Evolutionary conservation across 1,284 basidiomycete genomes (phyloP).

Genomic region (Paramarasmius palmivorus): DNA sequence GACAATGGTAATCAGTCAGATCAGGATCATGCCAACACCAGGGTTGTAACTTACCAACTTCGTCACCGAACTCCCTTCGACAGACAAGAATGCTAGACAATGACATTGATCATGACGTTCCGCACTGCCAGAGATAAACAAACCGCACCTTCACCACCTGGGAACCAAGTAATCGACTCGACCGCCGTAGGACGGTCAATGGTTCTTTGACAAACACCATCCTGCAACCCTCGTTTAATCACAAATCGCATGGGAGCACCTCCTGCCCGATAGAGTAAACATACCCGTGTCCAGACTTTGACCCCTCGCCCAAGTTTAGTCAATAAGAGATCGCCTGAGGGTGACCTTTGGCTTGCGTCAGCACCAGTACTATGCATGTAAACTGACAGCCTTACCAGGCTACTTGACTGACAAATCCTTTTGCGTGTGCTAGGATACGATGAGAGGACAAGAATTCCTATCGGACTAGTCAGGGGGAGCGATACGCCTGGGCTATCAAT

Average conservation of each 20-base stretch:
- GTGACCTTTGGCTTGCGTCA: conserved; percentile 50
- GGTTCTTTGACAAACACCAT: conserved; percentile 70
- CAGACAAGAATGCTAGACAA: conserved; percentile 54
- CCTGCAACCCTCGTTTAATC: conserved; percentile 37
- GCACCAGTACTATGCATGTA: conserved; percentile 5
- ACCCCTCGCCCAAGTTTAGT: conserved; percentile 71
- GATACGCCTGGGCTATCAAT: no score
- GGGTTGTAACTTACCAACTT: conserved; percentile 33
- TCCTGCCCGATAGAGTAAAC: conserved; percentile 19
- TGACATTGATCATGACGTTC: conserved; percentile 6
- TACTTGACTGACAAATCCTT: conserved; percentile 78
- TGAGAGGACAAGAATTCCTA: conserved; percentile 62
- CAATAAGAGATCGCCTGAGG: conserved; percentile 59
- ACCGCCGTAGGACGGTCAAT: conserved; percentile 64
- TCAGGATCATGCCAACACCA: background rate
- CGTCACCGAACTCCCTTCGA: conserved; percentile 40
- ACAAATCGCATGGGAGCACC: conserved; percentile 5
- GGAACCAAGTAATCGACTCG: conserved; percentile 74
- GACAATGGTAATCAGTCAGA: background rate
- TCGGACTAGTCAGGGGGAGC: conserved; percentile 24
- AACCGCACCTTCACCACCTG: conserved; percentile 58
- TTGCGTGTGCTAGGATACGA: conserved; percentile 67
- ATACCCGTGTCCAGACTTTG: conserved; percentile 75
- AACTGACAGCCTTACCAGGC: conserved; percentile 53
- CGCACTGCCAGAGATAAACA: background rate